Conservation (phyloP, 2,329 filamentous ascomycete genomes). For the Metarhizium humberi region DNA sequence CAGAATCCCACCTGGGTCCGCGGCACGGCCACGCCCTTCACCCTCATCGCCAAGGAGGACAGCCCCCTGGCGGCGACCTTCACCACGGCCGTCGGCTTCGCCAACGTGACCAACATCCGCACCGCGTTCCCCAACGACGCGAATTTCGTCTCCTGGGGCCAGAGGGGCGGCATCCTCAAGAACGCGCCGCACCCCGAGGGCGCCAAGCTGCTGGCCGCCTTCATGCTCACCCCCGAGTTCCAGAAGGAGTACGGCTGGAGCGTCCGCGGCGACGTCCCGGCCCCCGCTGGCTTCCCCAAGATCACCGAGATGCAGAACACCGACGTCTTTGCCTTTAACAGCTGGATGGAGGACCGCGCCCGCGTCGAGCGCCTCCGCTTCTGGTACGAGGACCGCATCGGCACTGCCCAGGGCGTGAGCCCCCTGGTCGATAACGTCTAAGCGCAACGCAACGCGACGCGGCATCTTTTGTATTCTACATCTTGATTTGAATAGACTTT, state of each 20-base stretch:
- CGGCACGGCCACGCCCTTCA: constrained; percentile 33
- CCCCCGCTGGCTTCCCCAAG: constrained; percentile 16
- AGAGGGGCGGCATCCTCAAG: constrained; percentile 37
- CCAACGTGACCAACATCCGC: constrained; percentile 11
- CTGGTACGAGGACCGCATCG: constrained; percentile 32
- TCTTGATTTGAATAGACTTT: too few relatives aligned
- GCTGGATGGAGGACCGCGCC: constrained; percentile 31
- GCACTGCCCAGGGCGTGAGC: constrained; percentile 30
- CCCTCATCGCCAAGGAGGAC: constrained; percentile 21
- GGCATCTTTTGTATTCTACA: too few relatives aligned
- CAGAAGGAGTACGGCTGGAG: constrained; percentile 24
- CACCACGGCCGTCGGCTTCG: constrained; percentile 14
- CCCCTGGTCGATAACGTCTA: constrained; percentile 22
- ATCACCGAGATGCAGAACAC: constrained; percentile 20
- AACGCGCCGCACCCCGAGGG: constrained; percentile 39
- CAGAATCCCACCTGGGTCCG: constrained; percentile 46
- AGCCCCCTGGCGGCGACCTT: constrained; percentile 25
- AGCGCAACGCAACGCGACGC: too few relatives aligned
- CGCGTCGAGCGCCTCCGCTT: constrained; percentile 31
- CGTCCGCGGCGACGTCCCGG: constrained; percentile 23
- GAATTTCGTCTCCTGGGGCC: constrained; percentile 37
- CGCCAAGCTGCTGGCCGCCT: constrained; percentile 41
- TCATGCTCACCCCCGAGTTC: constrained; percentile 30
- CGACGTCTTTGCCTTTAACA: constrained; percentile 26
- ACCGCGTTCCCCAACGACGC: constrained; percentile 24